Evolutionary conservation across 495 filamentous ascomycete genomes (phyloP).

Genomic region (Trichodelitschia bisporula): DNA sequence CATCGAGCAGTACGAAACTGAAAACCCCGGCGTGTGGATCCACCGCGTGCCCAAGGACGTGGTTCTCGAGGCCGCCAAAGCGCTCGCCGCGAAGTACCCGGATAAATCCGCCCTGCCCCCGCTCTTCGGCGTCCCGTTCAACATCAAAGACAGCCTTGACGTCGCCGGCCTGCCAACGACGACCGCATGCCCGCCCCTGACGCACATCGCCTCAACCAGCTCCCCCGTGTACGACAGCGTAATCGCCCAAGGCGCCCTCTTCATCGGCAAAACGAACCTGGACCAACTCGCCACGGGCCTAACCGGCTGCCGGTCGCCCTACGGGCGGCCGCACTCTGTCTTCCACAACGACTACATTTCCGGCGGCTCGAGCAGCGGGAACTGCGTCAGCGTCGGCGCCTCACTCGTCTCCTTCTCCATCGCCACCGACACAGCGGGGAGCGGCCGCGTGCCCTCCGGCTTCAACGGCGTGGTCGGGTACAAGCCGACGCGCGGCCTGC

Average conservation of each 20-base stretch:
- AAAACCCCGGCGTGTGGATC: constrained; percentile 31
- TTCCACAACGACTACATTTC: constrained; percentile 30
- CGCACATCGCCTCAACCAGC: constrained; percentile 21
- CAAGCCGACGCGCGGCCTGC: constrained; percentile 39
- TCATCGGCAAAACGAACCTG: constrained; percentile 42
- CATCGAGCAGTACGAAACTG: constrained; percentile 17
- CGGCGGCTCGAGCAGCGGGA: constrained; percentile 38
- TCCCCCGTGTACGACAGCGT: constrained; percentile 17
- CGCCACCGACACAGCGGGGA: constrained; percentile 43
- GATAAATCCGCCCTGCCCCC: constrained; percentile 24
- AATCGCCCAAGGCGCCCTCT: constrained; percentile 26
- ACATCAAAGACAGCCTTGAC: constrained; percentile 40
- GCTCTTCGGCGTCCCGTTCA: constrained; percentile 38
- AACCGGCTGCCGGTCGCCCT: constrained; percentile 30
- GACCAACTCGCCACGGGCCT: constrained; percentile 45
- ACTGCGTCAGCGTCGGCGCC: constrained; percentile 29
- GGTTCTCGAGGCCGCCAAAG: constrained; percentile 19
- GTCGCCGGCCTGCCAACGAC: constrained; percentile 31
- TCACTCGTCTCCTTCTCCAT: constrained; percentile 34
- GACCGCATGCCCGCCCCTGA: constrained; percentile 28
- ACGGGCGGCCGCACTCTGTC: constrained; percentile 26
- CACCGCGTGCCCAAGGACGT: constrained; percentile 18
- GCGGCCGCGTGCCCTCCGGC: constrained; percentile 32
- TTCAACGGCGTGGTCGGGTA: constrained; percentile 43
- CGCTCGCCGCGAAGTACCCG: constrained; percentile 19